These are phyloP conservation scores for Trypethelium eluteriae DNA, from an alignment of 495 filamentous ascomycete genomes.

Conservation along the genomic window DNA sequence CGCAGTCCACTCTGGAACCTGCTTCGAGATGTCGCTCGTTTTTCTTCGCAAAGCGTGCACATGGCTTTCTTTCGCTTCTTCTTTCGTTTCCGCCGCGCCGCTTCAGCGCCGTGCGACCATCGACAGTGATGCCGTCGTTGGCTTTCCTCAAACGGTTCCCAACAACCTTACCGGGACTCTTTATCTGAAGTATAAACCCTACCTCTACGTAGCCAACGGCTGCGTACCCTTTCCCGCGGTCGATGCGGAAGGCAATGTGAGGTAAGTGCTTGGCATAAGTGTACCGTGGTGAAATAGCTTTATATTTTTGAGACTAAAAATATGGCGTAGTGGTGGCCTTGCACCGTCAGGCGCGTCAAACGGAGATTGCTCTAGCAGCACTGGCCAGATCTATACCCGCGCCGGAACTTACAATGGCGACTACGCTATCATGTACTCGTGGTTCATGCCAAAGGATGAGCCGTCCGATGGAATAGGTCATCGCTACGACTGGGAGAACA, in stretches of 20 bases:
- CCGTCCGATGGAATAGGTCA: constrained; percentile 41
- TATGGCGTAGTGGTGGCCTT: constrained; percentile 37
- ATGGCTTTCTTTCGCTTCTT: not conserved
- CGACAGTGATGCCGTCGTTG: constrained; percentile 38
- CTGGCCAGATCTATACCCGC: constrained; percentile 47
- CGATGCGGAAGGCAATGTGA: constrained; percentile 43
- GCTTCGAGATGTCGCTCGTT: not conserved
- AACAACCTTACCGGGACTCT: constrained; percentile 37
- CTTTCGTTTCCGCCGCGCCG: not conserved
- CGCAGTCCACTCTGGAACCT: not conserved
- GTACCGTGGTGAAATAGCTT: not conserved
- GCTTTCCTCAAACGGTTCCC: constrained; percentile 44
- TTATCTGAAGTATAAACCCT: constrained; percentile 46
- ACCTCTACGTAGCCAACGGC: constrained; percentile 44
- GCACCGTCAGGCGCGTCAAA: constrained; percentile 32
- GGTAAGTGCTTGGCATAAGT: constrained; percentile 30
- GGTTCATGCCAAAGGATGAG: constrained; percentile 47
- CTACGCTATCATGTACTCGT: constrained; percentile 49
- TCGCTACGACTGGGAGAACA: constrained; percentile 48
- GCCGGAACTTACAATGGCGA: constrained; percentile 29
- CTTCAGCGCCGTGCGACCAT: constrained; percentile 1
- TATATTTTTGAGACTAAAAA: not conserved
- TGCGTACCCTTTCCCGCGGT: constrained; percentile 52
- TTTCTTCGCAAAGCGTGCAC: not conserved
- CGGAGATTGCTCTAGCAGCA: constrained; percentile 40